A percentile compares a stretch with the other conserved stretches of the same genome.
phyloP scores from a whole-genome alignment of 768 basidiomycete species.

The Glaciozyma martinii region DNA sequence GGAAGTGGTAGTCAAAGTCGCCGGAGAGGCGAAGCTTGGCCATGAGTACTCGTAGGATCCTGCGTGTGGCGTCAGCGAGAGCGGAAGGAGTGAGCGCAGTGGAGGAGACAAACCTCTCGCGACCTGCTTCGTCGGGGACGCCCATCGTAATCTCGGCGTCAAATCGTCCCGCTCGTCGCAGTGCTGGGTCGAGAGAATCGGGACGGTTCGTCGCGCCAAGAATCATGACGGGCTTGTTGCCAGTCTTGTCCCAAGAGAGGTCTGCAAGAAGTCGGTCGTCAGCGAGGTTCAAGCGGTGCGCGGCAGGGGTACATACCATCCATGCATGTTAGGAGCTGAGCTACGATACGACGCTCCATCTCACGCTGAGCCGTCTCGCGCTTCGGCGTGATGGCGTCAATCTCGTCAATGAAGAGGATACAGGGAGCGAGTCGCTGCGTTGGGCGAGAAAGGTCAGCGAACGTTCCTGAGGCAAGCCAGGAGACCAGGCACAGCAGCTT shows the following conservation, averaged over 20 bases:
- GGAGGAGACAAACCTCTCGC: constrained; percentile 63
- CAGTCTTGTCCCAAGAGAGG: constrained; percentile 88
- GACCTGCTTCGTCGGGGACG: constrained; percentile 82
- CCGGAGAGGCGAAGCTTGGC: constrained; percentile 74
- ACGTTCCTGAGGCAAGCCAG: too few relatives aligned
- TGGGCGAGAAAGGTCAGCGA: neutral
- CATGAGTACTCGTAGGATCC: constrained; percentile 79
- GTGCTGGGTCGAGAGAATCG: constrained; percentile 85
- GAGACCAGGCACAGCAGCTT: constrained; percentile 65
- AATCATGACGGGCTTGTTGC: constrained; percentile 83
- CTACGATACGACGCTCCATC: constrained; percentile 96
- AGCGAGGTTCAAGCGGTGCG: neutral
- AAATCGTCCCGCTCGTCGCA: constrained; percentile 86
- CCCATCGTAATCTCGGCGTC: constrained; percentile 98
- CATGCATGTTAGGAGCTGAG: constrained; percentile 96
- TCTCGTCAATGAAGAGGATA: constrained; percentile 92
- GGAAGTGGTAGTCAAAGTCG: constrained; percentile 70
- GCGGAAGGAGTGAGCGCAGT: neutral
- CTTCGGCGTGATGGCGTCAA: constrained; percentile 95
- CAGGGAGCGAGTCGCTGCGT: constrained; percentile 77
- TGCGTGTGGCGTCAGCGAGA: constrained; percentile 38
- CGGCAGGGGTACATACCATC: constrained; percentile 57
- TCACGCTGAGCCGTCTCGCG: constrained; percentile 95
- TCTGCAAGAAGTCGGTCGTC: constrained; percentile 47
- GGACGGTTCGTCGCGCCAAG: constrained; percentile 95